These are phyloP conservation scores for Tetradesmus lagerheimii DNA, from an alignment of 139 green algal species.

Conservation along the genomic window DNA sequence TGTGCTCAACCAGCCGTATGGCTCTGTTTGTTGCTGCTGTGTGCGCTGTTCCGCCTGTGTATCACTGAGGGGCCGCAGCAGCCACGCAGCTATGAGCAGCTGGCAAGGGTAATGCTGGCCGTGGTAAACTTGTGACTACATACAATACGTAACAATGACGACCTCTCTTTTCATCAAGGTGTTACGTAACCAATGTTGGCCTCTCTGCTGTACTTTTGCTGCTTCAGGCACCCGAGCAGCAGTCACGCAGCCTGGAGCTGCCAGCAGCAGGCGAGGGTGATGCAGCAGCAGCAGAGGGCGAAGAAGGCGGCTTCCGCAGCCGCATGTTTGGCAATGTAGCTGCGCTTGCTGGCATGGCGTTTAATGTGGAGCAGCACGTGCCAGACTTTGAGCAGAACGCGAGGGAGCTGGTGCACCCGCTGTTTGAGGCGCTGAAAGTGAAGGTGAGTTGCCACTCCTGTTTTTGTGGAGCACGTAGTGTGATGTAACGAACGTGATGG, in stretches of 20 bases:
- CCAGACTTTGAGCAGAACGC: conserved; percentile 27
- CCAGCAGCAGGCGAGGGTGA: conserved; percentile 15
- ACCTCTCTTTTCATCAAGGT: no score
- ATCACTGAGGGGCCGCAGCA: no score
- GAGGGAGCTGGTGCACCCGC: conserved; percentile 20
- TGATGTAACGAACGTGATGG: no score
- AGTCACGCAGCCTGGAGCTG: background rate
- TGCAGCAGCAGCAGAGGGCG: background rate
- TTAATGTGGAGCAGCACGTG: background rate
- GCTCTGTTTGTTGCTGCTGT: no score
- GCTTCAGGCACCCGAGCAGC: background rate
- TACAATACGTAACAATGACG: no score
- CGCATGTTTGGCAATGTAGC: background rate
- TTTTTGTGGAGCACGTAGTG: no score
- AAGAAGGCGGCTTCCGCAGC: background rate
- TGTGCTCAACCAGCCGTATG: no score
- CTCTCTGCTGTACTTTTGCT: background rate
- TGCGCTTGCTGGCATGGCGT: conserved; percentile 2
- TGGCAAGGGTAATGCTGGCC: no score
- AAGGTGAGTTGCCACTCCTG: background rate
- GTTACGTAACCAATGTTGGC: background rate
- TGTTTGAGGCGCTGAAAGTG: conserved; percentile 39
- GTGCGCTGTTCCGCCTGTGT: no score
- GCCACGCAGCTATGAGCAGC: no score
- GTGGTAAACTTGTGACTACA: no score